Base-by-base conservation (phyloP, 176 grass and related monocot genomes). In the Urochloa ruziziensis region DNA sequence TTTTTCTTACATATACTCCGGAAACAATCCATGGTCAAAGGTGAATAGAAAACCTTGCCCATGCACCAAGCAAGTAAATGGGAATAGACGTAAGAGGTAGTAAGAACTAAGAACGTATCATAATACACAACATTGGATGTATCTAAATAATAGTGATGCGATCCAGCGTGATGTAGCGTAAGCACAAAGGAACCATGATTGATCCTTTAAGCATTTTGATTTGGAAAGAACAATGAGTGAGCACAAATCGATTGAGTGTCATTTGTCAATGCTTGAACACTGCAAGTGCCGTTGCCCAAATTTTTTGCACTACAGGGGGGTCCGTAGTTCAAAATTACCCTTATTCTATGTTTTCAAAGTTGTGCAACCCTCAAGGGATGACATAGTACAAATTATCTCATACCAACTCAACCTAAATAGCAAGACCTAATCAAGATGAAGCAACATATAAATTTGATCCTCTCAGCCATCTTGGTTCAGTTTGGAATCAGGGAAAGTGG, bases 131-230 rank as follows among this genome's bases (percentile, higher is more conserved):
- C 24, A 77, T 66, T 73, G 24, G 18, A 37, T 74, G 68, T 39
- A 39, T 67, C 43, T 68, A 57, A 25, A 13, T 89, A 79, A 62
- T 75, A 69, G 18, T 34, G 59, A 15, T 80, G 39, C 13, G 29
- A 61, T 12, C 29, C 19, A 66, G 7, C 2, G 18, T 19, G 4
- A 65, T 51, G 18, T 46, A 80, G 13, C 32, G 23, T 53, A 7
- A 67, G 62, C 32, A 67, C 30, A 80, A n/a, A 53, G 21, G n/a
- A 52, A 54, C 7, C 23, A 17, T 69, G 35, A 1, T 56, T 57
- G 34, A 40, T 24, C 21, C 32, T 74, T 54, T 33, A 56, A 36
- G 67, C 74, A 51, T 42, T 71, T 25, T 34, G 57, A 53, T n/a
- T 67, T 15, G 53, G 14, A 49, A 7, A 29, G 15, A 56, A 40